Conservation (phyloP, 257 asterid genomes). For the Orobanche coerulescens region DNA sequence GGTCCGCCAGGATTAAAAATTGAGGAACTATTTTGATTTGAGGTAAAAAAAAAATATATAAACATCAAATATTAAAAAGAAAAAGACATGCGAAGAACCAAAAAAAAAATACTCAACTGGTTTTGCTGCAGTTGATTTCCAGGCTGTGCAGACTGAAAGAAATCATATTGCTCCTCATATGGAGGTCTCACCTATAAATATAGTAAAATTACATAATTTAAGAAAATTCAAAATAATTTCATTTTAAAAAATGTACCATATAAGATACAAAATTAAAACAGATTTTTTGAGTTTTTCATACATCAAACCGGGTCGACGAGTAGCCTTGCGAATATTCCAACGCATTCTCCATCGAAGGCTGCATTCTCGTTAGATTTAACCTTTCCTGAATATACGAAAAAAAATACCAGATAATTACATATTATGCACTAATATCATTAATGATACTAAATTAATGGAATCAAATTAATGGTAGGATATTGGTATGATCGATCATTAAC, state of each 20-base stretch:
- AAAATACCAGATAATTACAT: too few species aligned
- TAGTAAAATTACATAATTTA: conserved; percentile 1
- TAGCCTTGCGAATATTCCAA: conserved; percentile 78
- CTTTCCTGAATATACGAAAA: conserved; percentile 33
- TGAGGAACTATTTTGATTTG: too few species aligned
- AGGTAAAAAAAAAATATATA: not conserved
- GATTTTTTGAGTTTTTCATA: conserved; percentile 4
- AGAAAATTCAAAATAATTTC: not conserved
- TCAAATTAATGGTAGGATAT: too few species aligned
- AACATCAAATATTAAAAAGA: not conserved
- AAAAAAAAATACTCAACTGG: conserved; percentile 51
- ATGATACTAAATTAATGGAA: too few species aligned
- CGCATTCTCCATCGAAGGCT: conserved; percentile 39
- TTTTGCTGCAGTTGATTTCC: conserved; percentile 52
- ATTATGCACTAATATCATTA: too few species aligned
- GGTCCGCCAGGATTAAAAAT: too few species aligned
- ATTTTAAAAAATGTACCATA: not conserved
- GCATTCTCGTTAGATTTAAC: conserved; percentile 13
- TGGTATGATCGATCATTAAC: too few species aligned
- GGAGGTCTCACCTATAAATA: conserved; percentile 45
- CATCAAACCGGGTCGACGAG: conserved; percentile 71
- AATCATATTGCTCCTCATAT: conserved; percentile 41
- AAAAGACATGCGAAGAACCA: not conserved
- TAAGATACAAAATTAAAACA: not conserved
- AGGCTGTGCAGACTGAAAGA: conserved; percentile 42